Evolutionary conservation across 306 rosid species (phyloP).

Genomic region (Begonia fuchsioides): DNA sequence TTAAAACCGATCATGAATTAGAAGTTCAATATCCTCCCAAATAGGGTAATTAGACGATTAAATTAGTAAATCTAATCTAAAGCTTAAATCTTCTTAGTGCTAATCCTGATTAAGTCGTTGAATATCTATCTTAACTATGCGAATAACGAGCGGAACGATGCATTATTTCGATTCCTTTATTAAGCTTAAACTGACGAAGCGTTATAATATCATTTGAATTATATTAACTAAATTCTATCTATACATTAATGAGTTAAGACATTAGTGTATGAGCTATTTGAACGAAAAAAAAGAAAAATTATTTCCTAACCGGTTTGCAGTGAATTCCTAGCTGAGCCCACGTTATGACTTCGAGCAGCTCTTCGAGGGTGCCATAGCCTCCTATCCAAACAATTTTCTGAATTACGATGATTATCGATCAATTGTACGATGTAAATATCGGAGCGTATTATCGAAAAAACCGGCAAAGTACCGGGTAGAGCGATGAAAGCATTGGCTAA

Average conservation of each 20-base stretch:
- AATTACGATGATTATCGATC: no score
- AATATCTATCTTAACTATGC: constrained; percentile 38
- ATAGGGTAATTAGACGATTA: constrained; percentile 6
- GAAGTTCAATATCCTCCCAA: constrained; percentile 8
- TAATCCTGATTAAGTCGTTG: constrained; percentile 13
- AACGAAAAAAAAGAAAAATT: not conserved
- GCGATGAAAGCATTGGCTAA: constrained; percentile 98
- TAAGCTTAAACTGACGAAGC: no score
- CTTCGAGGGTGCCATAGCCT: constrained; percentile 97
- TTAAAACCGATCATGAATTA: no score
- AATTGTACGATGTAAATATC: no score
- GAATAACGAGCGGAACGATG: constrained; percentile 52
- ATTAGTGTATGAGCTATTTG: not conserved
- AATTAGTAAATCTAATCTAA: not conserved
- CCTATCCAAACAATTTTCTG: constrained; percentile 19
- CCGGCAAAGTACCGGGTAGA: constrained; percentile 51
- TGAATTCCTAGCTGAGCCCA: constrained; percentile 99
- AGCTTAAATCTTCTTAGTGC: not conserved
- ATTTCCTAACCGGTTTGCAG: constrained; percentile 66
- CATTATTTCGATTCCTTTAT: constrained; percentile 19
- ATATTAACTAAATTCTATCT: no score
- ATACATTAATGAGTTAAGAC: not conserved
- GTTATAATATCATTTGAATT: no score
- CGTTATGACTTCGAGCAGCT: constrained; percentile 92
- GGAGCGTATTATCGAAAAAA: no score